phyloP scores from a whole-genome alignment of 768 basidiomycete species.

The Tubosaeta sp. region DNA sequence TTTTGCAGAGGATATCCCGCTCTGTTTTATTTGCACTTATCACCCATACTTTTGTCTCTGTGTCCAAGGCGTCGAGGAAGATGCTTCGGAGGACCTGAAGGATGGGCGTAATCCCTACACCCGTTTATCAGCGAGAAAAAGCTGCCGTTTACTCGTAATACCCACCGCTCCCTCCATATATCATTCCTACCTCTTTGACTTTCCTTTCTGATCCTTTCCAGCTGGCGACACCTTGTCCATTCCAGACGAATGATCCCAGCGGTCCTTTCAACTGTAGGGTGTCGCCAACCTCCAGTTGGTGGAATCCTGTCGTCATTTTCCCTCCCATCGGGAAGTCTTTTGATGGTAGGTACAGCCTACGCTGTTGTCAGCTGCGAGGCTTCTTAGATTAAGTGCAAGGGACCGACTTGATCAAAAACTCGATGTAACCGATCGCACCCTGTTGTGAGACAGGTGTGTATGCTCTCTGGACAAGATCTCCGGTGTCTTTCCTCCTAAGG shows the following conservation, averaged over 20 bases:
- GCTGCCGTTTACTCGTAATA: not conserved
- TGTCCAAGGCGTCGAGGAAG: slow-evolving; percentile 36
- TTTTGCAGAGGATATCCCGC: slow-evolving; percentile 48
- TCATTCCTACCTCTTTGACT: slow-evolving; percentile 44
- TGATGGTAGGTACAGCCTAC: slow-evolving; percentile 43
- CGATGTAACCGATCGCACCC: slow-evolving; percentile 42
- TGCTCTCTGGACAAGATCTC: slow-evolving; percentile 50
- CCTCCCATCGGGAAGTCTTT: slow-evolving; percentile 41
- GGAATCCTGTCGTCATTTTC: slow-evolving; percentile 46
- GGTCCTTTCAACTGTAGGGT: slow-evolving; percentile 56
- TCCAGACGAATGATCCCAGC: slow-evolving; percentile 52
- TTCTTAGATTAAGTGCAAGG: not conserved
- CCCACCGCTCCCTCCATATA: slow-evolving; percentile 55
- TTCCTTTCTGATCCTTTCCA: slow-evolving; percentile 34
- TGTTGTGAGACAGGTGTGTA: slow-evolving; percentile 55
- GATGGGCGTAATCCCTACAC: slow-evolving; percentile 51
- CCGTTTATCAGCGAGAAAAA: not conserved
- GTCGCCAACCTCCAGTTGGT: slow-evolving; percentile 46
- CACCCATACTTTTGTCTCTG: slow-evolving; percentile 41
- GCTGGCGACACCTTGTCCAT: slow-evolving; percentile 36
- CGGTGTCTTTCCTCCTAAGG: slow-evolving; percentile 35
- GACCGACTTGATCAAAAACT: slow-evolving; percentile 50
- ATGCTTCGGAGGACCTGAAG: slow-evolving; percentile 50
- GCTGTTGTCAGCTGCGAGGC: not conserved
- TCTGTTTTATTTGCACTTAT: slow-evolving; percentile 45